These are phyloP conservation scores for Sclerotinia subarctica DNA, from an alignment of 2,329 filamentous ascomycete genomes.

Conservation along the genomic window DNA sequence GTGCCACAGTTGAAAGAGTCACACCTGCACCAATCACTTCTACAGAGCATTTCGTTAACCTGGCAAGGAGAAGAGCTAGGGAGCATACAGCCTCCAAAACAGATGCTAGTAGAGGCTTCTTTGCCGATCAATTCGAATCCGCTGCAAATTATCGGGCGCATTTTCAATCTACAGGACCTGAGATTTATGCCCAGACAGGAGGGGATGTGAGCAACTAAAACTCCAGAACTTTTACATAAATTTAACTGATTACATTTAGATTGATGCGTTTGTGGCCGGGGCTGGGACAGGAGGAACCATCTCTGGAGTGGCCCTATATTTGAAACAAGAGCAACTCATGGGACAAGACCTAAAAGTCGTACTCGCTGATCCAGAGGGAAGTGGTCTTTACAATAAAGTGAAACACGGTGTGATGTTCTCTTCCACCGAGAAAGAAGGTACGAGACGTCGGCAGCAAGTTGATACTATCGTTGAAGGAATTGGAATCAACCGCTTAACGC, in stretches of 20 bases:
- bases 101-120: conserved; percentile 75
- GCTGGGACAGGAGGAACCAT: conserved; percentile 95
- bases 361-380: conserved; percentile 90
- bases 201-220: conserved; percentile 44
- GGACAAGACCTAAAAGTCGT: conserved; percentile 58
- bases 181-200: conserved; percentile 76
- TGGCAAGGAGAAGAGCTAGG: conserved; percentile 70
- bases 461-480: conserved; percentile 96
- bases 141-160: conserved; percentile 86
- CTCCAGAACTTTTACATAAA: neutral
- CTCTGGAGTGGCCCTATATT: conserved; percentile 75
- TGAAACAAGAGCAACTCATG: conserved; percentile 61
- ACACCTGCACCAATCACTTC: conserved; percentile 91
- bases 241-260: conserved; percentile 25
- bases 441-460: conserved; percentile 82
- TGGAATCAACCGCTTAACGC: conserved; percentile 90
- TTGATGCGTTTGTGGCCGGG: conserved; percentile 89
- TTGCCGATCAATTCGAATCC: conserved; percentile 95
- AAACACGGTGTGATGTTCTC: conserved; percentile 96
- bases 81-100: conserved; percentile 62
- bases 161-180: conserved; percentile 77
- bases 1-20: conserved; percentile 89
- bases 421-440: conserved; percentile 83
- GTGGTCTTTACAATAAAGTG: conserved; percentile 87
- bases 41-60: conserved; percentile 89